These are phyloP conservation scores for Blastomyces emzantsi DNA, from an alignment of 2,329 filamentous ascomycete genomes.

Conservation along the genomic window DNA sequence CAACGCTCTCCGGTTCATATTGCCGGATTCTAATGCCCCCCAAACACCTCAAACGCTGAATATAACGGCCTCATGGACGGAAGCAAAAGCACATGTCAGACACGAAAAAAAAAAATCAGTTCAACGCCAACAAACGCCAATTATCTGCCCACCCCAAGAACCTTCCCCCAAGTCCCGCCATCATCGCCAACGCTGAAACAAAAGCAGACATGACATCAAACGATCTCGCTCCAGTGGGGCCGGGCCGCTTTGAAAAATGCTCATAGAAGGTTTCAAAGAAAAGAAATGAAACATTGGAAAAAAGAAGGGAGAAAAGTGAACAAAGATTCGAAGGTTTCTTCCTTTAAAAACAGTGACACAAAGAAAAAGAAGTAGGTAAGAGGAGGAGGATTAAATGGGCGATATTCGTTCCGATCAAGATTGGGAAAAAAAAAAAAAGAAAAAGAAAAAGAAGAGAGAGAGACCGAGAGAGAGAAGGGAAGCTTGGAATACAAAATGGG, in stretches of 20 bases:
- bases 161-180: background rate
- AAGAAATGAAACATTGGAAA: background rate
- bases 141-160: background rate
- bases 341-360: background rate
- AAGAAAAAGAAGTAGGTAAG: background rate
- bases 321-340: background rate
- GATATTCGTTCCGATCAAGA: background rate
- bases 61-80: background rate
- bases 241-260: background rate
- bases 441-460: background rate
- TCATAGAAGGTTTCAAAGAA: background rate
- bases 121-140: background rate
- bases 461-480: background rate
- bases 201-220: constrained; percentile 1
- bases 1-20: background rate
- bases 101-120: background rate
- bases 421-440: background rate
- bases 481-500: background rate
- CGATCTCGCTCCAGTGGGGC: background rate
- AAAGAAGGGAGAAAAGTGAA: background rate
- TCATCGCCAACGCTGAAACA: constrained; percentile 5
- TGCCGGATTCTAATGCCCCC: background rate
- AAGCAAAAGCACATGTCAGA: too few species aligned
- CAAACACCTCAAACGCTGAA: background rate
- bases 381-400: background rate